Base-by-base conservation (phyloP, 345 rosid genomes). In the Zanthoxylum bungeanum region DNA sequence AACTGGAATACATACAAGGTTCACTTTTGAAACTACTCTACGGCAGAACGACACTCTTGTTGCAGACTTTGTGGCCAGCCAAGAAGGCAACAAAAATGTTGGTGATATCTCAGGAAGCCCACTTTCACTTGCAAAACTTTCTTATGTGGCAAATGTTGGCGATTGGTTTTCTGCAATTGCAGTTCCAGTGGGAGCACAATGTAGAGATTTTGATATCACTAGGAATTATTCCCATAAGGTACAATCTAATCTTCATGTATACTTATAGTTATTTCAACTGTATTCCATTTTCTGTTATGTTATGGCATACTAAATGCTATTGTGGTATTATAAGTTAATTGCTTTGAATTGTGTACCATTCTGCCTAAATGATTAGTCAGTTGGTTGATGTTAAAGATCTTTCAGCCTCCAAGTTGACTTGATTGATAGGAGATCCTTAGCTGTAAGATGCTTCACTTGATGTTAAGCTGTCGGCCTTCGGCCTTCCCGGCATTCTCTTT, bases 161-260 rank as follows among this genome's bases (percentile, higher is more conserved):
- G 91, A 90, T 73, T 86, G 97, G 92, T 81, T 90, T 74, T 89
- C 97, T 21, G 87, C 80, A 1, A 74, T 79, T 70, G 92, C 87
- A 4, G 75, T 92, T 55, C 98, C 98, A 24, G 70, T 90, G 60
- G 98, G 98, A 24, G 95, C 97, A 53, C 93, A 72, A 66, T 88
- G 82, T 78, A 83, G 88, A 84, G 95, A 94, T 73, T 47, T 92
- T 46, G 88, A 81, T 71, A 68, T 70, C 59, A 28, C 73, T 64
- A 7, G 70, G 17, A 77, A 76, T 56, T 78, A 80, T 79, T 81
- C 73, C 55, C 74, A 77, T 68, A 84, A 89, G 97, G 96, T 93
- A 79, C 30, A n/a, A 46, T 50, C 47, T 64, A n/a, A 27, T 66
- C 70, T 5, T 64, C 16, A 27, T 52, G 19, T 19, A 5, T 21